Evolutionary conservation across 2,329 filamentous ascomycete genomes (phyloP), one percentile per base, ranked within the genome.

Genomic region (Fonsecaea monophora): DNA sequence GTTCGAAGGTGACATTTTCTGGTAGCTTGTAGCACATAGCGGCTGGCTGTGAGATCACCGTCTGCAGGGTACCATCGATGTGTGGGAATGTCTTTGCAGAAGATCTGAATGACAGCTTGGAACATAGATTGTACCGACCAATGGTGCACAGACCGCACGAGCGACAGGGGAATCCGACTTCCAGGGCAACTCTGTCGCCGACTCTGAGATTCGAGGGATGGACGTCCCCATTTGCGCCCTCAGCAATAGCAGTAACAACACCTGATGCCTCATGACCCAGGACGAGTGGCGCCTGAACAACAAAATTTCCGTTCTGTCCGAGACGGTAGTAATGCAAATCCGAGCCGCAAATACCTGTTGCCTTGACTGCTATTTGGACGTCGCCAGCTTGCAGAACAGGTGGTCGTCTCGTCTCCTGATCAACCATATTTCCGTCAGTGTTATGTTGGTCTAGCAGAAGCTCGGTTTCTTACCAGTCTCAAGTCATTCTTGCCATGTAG

Each of bases 131-230:
- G 75, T 89, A 89, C 59, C 86, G 78, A 60, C 84, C 85, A 64
- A 83, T 80, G 53, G 79, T 77, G 74, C 87, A 89, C 60, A 84
- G 78, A 25, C 81, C 77, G 74, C 87, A 89, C 48, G 77, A 74
- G 45, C 91, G 88, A 82, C 94, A 98, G 0, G 93, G 92, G 60
- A 92, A 86, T 59, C 94, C 94, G 13, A 96, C 94, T 83, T 98
- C 94, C 50, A 98, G 83, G n/a, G 94, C 93, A 21, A 97, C 90
- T 73, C 91, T 89, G 80, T 97, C 94, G 65, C 94, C 94, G 10
- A 84, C 76, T 72, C 86, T 81, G 18, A 71, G 54, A 15, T 12
- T 38, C 37, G 70, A 60, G 13, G 63, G 63, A 42, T 56, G n/a
- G 9, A 21, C 15, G 3, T 38, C 30, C 18, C 45, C 62, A 25